Evolutionary conservation across 2,329 filamentous ascomycete species (phyloP), one percentile per base, ranked within the genome.

Genomic region (Fusarium ramigenum): DNA sequence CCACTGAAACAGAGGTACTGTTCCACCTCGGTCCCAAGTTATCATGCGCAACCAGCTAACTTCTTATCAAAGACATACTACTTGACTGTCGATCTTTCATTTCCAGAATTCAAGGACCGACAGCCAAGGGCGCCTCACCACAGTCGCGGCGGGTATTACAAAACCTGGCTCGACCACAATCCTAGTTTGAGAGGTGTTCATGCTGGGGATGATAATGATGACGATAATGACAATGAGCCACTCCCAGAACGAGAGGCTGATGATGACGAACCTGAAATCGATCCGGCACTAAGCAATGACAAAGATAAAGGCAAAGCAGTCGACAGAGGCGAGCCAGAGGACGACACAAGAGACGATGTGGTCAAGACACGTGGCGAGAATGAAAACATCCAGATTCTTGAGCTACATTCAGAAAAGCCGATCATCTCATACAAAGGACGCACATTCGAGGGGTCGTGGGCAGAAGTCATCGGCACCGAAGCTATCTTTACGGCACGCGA

Each of bases 401-500:
- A 94, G 34, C 86, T 98, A 7, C 93, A 97, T 81, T 92, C 92
- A 2, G 78, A 84, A 5, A 92, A 93, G 54, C 96, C 96, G 0
- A 84, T 97, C 34, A 87, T 97, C 66, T 92, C 93, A 28, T 97
- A 97, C 82, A 88, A 92, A 65, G 93, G 93, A 36, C 89, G 92
- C 70, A 85, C 97, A 28, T 96, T 95, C 79, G 91, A 90, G 72
- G 96, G 94, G 73, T 84, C 90, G 50, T 98, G 96, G 96, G 89
- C 90, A 16, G 90, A 93, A 69, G 92, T 94, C 67, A 89, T 97
- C 47, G 96, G 96, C 40, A 97, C 95, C 0, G 94, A 97, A 75
- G 84, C 95, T 72, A 88, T 97, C 46, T 92, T 98, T 77, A 87
- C 87, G 3, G 82, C 82, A 21, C 87, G 86, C 58, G 76, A 82